Percentiles rank a stretch among this genome's conserved stretches.
Evolutionary conservation across 352 stramenopile genomes (phyloP).

Genomic region (Thalassiosira oceanica): DNA sequence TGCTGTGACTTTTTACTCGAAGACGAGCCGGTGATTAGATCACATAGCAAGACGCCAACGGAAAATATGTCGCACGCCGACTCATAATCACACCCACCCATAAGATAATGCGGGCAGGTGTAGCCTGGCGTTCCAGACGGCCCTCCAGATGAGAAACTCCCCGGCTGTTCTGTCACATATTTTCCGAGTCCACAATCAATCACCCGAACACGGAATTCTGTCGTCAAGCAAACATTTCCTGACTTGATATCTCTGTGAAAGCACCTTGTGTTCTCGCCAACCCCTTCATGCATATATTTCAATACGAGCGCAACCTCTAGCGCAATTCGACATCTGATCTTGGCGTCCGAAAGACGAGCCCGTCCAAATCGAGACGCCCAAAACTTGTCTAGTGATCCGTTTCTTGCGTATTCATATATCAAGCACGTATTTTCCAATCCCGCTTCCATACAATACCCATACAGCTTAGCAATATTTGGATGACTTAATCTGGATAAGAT

Average conservation of each 20-base stretch:
- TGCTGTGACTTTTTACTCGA: background rate
- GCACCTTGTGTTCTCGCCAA: background rate
- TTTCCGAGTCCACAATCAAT: slow-evolving; percentile 25
- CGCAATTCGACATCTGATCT: background rate
- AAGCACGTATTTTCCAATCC: slow-evolving; percentile 5
- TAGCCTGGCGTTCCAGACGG: slow-evolving; percentile 6
- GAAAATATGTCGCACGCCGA: slow-evolving; percentile 3
- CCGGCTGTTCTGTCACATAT: slow-evolving; percentile 7
- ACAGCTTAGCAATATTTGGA: too few relatives aligned
- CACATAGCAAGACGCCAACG: slow-evolving; percentile 5
- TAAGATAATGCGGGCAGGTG: background rate
- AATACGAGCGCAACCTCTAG: slow-evolving; percentile 2
- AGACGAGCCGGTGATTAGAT: slow-evolving; percentile 4
- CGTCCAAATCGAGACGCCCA: background rate
- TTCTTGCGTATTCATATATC: slow-evolving; percentile 2
- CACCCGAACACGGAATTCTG: slow-evolving; percentile 8
- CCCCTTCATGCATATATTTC: slow-evolving; percentile 7
- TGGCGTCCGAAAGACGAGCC: background rate
- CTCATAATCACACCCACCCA: background rate
- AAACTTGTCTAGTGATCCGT: slow-evolving; percentile 4
- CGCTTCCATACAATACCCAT: too few relatives aligned
- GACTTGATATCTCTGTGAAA: slow-evolving; percentile 21
- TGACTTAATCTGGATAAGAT: too few relatives aligned
- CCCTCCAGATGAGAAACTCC: background rate
- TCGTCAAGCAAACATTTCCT: slow-evolving; percentile 11